Evolutionary conservation across 768 basidiomycete genomes (phyloP).

Genomic region (Macrolepiota dolichaula): DNA sequence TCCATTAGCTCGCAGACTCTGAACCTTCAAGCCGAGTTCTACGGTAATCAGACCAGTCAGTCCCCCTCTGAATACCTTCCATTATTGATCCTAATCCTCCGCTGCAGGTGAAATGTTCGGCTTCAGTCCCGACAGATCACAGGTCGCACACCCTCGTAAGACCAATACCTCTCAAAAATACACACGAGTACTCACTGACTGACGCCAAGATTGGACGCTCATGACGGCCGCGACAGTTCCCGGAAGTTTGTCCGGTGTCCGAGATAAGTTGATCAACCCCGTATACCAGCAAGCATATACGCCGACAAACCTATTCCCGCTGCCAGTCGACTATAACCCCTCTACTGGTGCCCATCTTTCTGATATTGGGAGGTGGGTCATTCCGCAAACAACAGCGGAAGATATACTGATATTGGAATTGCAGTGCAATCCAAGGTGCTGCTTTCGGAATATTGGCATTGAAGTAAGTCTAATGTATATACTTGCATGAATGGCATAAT

Average conservation of each 20-base stretch:
- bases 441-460: conserved; percentile 26
- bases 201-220: conserved; percentile 44
- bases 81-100: background rate
- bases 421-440: conserved; percentile 31
- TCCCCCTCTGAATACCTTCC: background rate
- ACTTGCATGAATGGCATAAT: background rate
- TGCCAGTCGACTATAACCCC: conserved; percentile 23
- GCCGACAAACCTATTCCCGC: conserved; percentile 15
- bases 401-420: background rate
- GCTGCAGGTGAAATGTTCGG: conserved; percentile 11
- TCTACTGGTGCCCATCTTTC: conserved; percentile 15
- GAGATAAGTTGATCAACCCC: conserved; percentile 34
- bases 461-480: conserved; percentile 16
- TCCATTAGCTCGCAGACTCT: background rate
- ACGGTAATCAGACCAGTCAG: conserved; percentile 7
- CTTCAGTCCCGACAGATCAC: conserved; percentile 17
- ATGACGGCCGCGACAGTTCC: conserved; percentile 44
- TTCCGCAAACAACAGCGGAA: background rate
- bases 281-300: conserved; percentile 22
- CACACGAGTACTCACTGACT: no score
- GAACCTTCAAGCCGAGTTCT: conserved; percentile 16
- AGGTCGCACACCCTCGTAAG: conserved; percentile 18
- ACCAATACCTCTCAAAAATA: conserved; percentile 4
- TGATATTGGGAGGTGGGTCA: conserved; percentile 12
- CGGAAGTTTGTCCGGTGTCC: conserved; percentile 18